A percentile compares a stretch with the other conserved stretches of the same genome.
phyloP scores from a whole-genome alignment of 2,329 filamentous ascomycete species.

The Davidsoniella virescens region DNA sequence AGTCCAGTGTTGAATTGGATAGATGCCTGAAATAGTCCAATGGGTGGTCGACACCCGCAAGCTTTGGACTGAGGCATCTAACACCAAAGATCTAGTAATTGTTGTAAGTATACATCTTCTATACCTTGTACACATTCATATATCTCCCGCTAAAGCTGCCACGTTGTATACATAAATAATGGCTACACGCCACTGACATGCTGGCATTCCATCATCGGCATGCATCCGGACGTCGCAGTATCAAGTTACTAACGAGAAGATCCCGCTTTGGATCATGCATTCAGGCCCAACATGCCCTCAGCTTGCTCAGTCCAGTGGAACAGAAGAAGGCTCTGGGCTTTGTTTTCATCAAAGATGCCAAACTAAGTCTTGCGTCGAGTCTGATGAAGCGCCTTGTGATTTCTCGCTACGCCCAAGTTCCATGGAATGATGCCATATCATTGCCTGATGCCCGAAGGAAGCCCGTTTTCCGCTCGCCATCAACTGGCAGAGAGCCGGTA shows the following conservation, averaged over 20 bases:
- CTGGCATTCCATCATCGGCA: neutral
- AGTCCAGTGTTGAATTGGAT: no score
- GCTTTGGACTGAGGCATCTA: conserved; percentile 36
- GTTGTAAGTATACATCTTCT: conserved; percentile 23
- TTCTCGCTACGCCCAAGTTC: conserved; percentile 36
- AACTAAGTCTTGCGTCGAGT: conserved; percentile 55
- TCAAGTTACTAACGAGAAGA: conserved; percentile 2
- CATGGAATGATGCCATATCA: conserved; percentile 44
- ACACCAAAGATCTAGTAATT: conserved; percentile 31
- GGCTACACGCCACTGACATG: neutral
- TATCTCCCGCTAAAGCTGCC: neutral
- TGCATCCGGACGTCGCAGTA: no score
- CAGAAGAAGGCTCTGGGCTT: conserved; percentile 41
- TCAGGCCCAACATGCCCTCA: conserved; percentile 38
- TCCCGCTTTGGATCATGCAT: neutral
- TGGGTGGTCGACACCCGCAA: conserved; percentile 46
- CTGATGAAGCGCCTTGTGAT: conserved; percentile 60
- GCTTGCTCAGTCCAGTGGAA: conserved; percentile 38
- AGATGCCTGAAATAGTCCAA: conserved; percentile 27
- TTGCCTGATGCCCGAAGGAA: conserved; percentile 39
- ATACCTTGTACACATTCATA: no score
- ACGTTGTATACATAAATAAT: neutral
- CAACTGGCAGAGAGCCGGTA: conserved; percentile 28
- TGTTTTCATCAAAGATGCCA: conserved; percentile 54
- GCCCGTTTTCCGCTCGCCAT: conserved; percentile 35